These are phyloP conservation scores for Boletus eberwhitei DNA, from an alignment of 768 basidiomycete species.

Conservation along the genomic window DNA sequence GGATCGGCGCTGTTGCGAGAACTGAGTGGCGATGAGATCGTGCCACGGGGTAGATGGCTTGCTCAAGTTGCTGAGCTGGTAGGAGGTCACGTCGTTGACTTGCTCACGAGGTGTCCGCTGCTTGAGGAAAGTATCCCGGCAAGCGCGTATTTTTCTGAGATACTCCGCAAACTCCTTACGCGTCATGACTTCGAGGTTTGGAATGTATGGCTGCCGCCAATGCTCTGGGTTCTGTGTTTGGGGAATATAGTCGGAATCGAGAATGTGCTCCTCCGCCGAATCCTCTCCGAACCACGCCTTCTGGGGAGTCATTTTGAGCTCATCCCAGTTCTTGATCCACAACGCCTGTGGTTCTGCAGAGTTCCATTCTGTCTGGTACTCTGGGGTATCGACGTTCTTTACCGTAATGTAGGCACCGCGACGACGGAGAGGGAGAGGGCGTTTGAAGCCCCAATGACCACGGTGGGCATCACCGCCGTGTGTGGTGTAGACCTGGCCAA, in stretches of 20 bases:
- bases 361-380: conserved; percentile 78
- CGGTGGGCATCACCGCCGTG: conserved; percentile 67
- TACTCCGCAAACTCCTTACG: conserved; percentile 55
- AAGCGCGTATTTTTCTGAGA: conserved; percentile 51
- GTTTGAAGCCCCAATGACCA: conserved; percentile 85
- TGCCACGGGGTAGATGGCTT: conserved; percentile 25
- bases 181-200: conserved; percentile 62
- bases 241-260: conserved; percentile 28
- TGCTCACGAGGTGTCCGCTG: conserved; percentile 18
- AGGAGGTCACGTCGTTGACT: conserved; percentile 22
- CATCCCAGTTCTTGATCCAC: conserved; percentile 65
- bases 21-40: conserved; percentile 18
- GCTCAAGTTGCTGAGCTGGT: conserved; percentile 25
- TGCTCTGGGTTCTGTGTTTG: conserved; percentile 10
- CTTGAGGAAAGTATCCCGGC: conserved; percentile 58
- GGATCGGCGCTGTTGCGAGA: conserved; percentile 24
- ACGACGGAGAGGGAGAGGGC: conserved; percentile 67
- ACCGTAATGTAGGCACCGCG: conserved; percentile 65
- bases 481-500: conserved; percentile 75
- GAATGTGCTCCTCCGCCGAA: conserved; percentile 17
- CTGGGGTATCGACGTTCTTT: conserved; percentile 63
- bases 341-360: conserved; percentile 62
- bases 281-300: conserved; percentile 13
- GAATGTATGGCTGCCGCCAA: conserved; percentile 33
- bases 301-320: conserved; percentile 37